A percentile compares a stretch with the other conserved stretches of the same genome.
phyloP scores from a whole-genome alignment of 768 basidiomycete genomes.

The Suillus ampliporus region DNA sequence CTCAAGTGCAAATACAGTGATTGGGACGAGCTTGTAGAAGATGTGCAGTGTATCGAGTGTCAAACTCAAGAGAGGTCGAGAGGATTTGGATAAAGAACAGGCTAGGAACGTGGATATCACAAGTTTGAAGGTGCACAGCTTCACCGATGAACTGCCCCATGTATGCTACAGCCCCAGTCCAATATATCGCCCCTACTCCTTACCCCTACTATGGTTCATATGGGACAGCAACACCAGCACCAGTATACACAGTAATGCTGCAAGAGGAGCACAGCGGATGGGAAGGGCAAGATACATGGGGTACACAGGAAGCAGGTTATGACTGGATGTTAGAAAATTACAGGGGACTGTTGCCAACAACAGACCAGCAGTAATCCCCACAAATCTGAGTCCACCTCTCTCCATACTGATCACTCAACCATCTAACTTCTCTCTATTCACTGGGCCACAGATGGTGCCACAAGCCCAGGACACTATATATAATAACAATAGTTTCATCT shows the following conservation, averaged over 20 bases:
- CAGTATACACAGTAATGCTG: background rate
- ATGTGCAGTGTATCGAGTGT: background rate
- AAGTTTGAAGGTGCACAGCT: background rate
- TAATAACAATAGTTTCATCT: background rate
- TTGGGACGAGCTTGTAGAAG: background rate
- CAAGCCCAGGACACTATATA: background rate
- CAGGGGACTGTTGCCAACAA: background rate
- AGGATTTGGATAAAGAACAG: background rate
- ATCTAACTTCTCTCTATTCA: background rate
- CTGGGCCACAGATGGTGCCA: too few relatives aligned
- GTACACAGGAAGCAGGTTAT: background rate
- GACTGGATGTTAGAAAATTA: background rate
- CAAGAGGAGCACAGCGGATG: background rate
- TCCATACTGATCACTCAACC: too few relatives aligned
- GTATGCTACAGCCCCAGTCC: background rate
- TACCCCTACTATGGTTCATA: background rate
- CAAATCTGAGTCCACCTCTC: too few relatives aligned
- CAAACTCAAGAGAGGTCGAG: background rate
- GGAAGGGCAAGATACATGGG: background rate
- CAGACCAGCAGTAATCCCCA: slow-evolving; percentile 9
- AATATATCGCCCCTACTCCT: background rate
- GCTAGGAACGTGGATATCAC: background rate
- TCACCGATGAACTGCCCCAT: fast-evolving
- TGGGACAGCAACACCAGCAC: background rate
- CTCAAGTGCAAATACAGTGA: background rate